A percentile compares a stretch with the other conserved stretches of the same genome.
Evolutionary conservation across 768 basidiomycete species (phyloP).

Genomic region (Xanthoconium stramineum): DNA sequence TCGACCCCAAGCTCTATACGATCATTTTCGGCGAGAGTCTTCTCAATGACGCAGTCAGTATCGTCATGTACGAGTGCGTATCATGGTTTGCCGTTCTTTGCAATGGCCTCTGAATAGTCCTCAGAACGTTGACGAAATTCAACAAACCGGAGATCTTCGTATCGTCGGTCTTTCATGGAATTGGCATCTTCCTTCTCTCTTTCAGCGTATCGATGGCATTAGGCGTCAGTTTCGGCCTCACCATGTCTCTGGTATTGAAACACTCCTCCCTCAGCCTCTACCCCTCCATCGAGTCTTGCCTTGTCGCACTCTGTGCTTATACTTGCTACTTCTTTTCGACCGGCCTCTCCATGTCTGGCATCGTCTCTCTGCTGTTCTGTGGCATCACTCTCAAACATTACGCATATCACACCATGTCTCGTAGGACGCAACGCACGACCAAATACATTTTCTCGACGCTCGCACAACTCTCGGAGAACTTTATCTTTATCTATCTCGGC

Average conservation of each 20-base stretch:
- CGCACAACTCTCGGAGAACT: slow-evolving; percentile 95
- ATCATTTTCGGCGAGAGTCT: slow-evolving; percentile 97
- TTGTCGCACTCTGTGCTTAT: slow-evolving; percentile 92
- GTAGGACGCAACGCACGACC: slow-evolving; percentile 86
- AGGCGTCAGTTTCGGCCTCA: slow-evolving; percentile 88
- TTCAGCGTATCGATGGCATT: slow-evolving; percentile 95
- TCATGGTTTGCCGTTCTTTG: background rate
- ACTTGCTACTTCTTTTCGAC: slow-evolving; percentile 99
- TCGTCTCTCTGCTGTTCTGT: slow-evolving; percentile 96
- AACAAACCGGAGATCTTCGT: slow-evolving; percentile 86
- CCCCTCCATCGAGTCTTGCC: slow-evolving; percentile 96
- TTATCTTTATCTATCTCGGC: slow-evolving; percentile 99
- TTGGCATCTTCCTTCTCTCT: slow-evolving; percentile 95
- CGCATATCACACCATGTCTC: slow-evolving; percentile 99
- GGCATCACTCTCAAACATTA: slow-evolving; percentile 99
- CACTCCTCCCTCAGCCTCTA: slow-evolving; percentile 84
- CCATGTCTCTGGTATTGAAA: slow-evolving; percentile 89
- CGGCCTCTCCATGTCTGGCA: slow-evolving; percentile 89
- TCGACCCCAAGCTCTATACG: slow-evolving; percentile 96
- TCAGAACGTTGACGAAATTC: slow-evolving; percentile 87
- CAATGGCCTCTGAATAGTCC: background rate
- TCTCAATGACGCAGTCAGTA: slow-evolving; percentile 98
- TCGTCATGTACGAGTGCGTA: slow-evolving; percentile 99
- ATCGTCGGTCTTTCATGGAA: slow-evolving; percentile 88
- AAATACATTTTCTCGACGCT: slow-evolving; percentile 96